Conservation (phyloP, 371 early-diverging fungal genomes). For the Mortierella sp. region DNA sequence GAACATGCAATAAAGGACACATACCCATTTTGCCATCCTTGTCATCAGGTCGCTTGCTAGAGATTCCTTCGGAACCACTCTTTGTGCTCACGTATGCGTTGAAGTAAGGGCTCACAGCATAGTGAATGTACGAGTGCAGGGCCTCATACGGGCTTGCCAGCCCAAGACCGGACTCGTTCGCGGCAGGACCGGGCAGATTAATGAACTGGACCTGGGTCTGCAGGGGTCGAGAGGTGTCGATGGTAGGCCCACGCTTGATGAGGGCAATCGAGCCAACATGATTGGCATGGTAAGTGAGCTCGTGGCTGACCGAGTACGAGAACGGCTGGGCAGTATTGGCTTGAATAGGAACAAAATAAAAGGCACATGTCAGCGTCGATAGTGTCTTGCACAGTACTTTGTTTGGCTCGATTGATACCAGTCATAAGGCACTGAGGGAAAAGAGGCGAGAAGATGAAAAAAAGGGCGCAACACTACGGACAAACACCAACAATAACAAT, state of each 20-base stretch:
- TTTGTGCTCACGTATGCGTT: constrained; percentile 90
- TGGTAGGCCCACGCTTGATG: constrained; percentile 84
- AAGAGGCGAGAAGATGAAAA: too few species aligned
- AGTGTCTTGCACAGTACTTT: neutral
- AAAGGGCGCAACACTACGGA: too few species aligned
- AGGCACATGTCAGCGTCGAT: constrained; percentile 41
- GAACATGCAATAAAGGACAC: constrained; percentile 5
- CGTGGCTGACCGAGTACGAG: constrained; percentile 78
- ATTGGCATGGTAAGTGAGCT: constrained; percentile 78
- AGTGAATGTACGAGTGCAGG: constrained; percentile 91
- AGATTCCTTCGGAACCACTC: constrained; percentile 62
- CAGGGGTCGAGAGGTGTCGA: constrained; percentile 83
- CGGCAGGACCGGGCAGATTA: constrained; percentile 91
- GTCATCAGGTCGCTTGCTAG: constrained; percentile 71
- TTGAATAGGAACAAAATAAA: constrained; percentile 4
- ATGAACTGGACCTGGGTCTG: constrained; percentile 90
- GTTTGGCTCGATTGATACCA: neutral
- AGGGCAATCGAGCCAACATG: constrained; percentile 88
- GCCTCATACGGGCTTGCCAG: constrained; percentile 89
- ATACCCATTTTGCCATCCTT: constrained; percentile 89
- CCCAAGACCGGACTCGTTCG: constrained; percentile 63
- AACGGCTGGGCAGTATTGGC: constrained; percentile 49
- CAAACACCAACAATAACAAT: too few species aligned
- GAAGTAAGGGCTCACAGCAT: constrained; percentile 97
- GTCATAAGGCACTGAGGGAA: too few species aligned